Evolutionary conservation across 1,284 basidiomycete genomes (phyloP).

Genomic region (Tilletiaria anomala): DNA sequence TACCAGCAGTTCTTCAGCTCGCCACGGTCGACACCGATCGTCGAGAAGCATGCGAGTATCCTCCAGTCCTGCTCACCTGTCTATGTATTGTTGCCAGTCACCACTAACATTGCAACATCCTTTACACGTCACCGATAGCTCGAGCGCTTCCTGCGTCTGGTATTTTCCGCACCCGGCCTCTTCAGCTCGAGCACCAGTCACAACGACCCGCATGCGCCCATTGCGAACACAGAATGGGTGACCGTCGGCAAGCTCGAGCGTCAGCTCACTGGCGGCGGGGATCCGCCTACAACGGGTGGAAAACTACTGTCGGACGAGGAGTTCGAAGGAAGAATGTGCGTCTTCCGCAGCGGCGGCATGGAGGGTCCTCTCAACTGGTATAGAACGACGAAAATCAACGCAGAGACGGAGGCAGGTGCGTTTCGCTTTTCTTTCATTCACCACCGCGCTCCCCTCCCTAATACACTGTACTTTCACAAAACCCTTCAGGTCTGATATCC

Average conservation of each 20-base stretch:
- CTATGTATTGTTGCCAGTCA: too few species aligned
- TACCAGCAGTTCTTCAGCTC: constrained; percentile 27
- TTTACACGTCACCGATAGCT: too few species aligned
- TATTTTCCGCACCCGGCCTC: constrained; percentile 17
- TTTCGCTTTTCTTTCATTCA: background rate
- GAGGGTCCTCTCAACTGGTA: constrained; percentile 30
- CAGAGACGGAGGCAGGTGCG: constrained; percentile 13
- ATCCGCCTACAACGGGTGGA: background rate
- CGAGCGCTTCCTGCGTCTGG: constrained; percentile 18
- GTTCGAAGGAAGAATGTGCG: constrained; percentile 7
- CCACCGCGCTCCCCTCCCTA: background rate
- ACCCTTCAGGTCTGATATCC: background rate
- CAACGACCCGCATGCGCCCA: too few species aligned
- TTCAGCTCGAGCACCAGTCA: too few species aligned
- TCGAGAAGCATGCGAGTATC: too few species aligned
- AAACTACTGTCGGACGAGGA: constrained; percentile 8
- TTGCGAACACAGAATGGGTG: too few species aligned
- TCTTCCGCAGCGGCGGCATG: constrained; percentile 19
- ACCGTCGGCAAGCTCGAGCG: constrained; percentile 16
- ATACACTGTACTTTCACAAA: background rate
- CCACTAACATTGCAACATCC: too few species aligned
- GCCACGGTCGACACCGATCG: constrained; percentile 17
- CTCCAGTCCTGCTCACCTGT: too few species aligned
- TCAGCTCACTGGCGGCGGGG: constrained; percentile 14
- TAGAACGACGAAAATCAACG: constrained; percentile 20